Percentiles rank a stretch among this genome's conserved stretches.
These are phyloP conservation scores for Hypoxylon sp. DNA, from an alignment of 2,329 filamentous ascomycete species.

Conservation along the genomic window DNA sequence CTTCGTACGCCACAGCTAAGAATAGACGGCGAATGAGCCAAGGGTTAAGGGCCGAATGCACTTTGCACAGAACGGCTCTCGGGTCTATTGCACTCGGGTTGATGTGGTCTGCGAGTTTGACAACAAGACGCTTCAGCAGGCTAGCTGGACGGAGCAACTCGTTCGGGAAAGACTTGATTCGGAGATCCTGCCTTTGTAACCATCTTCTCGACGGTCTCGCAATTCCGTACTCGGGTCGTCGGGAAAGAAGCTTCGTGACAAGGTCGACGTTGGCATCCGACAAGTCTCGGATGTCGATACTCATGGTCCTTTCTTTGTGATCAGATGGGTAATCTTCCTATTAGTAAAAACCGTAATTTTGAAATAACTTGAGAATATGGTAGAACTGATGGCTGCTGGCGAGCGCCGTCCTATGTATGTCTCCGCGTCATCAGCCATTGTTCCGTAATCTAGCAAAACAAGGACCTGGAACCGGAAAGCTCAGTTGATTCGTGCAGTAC, in stretches of 20 bases:
- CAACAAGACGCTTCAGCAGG: constrained; percentile 45
- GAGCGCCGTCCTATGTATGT: constrained; percentile 19
- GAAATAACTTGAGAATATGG: background rate
- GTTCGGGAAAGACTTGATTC: constrained; percentile 40
- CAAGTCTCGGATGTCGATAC: constrained; percentile 39
- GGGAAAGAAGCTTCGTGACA: constrained; percentile 50
- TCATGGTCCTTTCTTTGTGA: constrained; percentile 32
- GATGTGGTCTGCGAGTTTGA: constrained; percentile 44
- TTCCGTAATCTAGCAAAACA: constrained; percentile 20
- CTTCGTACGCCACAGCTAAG: constrained; percentile 52
- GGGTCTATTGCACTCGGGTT: constrained; percentile 39
- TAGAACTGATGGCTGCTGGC: background rate
- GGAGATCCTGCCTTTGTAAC: constrained; percentile 48
- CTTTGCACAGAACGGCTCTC: constrained; percentile 51
- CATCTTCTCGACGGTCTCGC: constrained; percentile 47
- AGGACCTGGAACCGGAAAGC: constrained; percentile 22
- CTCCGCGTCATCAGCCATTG: constrained; percentile 9
- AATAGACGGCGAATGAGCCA: constrained; percentile 55
- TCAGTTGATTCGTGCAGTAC: constrained; percentile 15
- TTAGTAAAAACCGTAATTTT: background rate
- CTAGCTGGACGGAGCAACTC: constrained; percentile 42
- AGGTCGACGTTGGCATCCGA: constrained; percentile 42
- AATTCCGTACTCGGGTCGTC: constrained; percentile 46
- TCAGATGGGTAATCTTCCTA: too few relatives aligned
- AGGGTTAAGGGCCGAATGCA: constrained; percentile 53